Base-by-base conservation (phyloP, 2,329 filamentous ascomycete genomes). In the Moelleriella libera region DNA sequence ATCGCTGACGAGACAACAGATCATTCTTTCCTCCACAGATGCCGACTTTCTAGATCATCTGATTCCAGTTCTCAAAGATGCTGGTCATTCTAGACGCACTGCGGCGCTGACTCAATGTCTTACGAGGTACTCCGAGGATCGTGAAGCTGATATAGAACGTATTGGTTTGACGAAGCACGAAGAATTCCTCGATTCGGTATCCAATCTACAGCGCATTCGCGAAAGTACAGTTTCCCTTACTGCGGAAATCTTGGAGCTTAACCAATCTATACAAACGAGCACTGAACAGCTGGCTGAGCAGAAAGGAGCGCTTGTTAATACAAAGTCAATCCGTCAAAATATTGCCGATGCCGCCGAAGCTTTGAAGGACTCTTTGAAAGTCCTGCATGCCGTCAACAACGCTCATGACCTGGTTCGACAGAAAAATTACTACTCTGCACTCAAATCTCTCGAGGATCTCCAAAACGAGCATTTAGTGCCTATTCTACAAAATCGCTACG, bases 141-240 rank as follows among this genome's bases (percentile, higher is more conserved):
- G 89, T 51, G 92, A 98, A 63, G 68, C 78, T 11, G 89, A 97
- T 57, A 97, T 98, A 54, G 92, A 98, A 67, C 80, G 80, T 28
- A 94, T 97, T 57, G 95, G 92, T 57, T 82, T 95, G 58, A 90
- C 86, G 9, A 95, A 96, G 58, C 92, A 98, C 59, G 90, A 97
- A 60, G 92, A 96, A 59, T 98, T 98, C 60, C 83, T 97, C 34
- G 80, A 79, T 53, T 96, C 90, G 0, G 88, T 98, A 55, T 94
- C 92, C 58, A 88, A 94, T 60, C 77, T 98, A n/a, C 85, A 97
- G 56, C 78, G 80, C 50, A 88, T 97, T 46, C 83, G 90, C 47
- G 87, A 96, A 63, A 88, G 88, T 41, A 97, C 90, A 1, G 88
- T 95, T 41, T 75, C 78, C 43, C 70, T 98, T 58, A 97, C 90